phyloP scores from a whole-genome alignment of 1,284 basidiomycete species.

The Sporisorium scitamineum region DNA sequence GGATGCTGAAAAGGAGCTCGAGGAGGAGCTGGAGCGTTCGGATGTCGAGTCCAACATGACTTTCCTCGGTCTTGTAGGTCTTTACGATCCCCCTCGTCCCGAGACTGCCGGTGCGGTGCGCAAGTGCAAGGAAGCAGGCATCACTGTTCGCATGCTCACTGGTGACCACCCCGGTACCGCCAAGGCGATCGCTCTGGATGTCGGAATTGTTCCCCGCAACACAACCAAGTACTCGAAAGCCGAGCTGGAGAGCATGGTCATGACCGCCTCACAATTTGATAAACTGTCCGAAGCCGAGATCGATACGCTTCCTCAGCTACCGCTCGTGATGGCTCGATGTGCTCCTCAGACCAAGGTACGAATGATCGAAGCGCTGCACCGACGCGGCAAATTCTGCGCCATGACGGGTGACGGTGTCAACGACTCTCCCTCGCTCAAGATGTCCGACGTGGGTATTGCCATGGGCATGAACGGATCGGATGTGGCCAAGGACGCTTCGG shows the following conservation, averaged over 20 bases:
- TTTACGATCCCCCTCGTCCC: conserved; percentile 78
- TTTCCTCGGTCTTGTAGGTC: conserved; percentile 77
- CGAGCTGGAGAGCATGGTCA: conserved; percentile 63
- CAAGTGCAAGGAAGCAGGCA: conserved; percentile 76
- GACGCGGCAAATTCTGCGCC: conserved; percentile 66
- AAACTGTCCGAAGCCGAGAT: conserved; percentile 76
- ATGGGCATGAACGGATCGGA: conserved; percentile 67
- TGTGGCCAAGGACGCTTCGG: conserved; percentile 72
- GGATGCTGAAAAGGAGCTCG: conserved; percentile 47
- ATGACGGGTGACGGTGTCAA: conserved; percentile 70
- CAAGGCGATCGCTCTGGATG: conserved; percentile 70
- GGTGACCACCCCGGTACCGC: conserved; percentile 71
- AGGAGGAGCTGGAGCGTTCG: conserved; percentile 53
- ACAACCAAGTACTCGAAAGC: conserved; percentile 46
- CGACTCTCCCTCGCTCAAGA: conserved; percentile 68
- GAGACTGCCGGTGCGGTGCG: conserved; percentile 77
- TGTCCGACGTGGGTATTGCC: conserved; percentile 67
- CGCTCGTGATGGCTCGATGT: conserved; percentile 76
- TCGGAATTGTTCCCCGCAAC: conserved; percentile 73
- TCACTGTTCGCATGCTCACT: conserved; percentile 78
- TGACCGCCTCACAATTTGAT: conserved; percentile 77
- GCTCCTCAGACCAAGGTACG: conserved; percentile 72
- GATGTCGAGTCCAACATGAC: conserved; percentile 75
- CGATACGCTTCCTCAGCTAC: conserved; percentile 73
- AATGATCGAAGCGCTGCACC: conserved; percentile 76